phyloP scores from a whole-genome alignment of 345 rosid species.

The Pistacia atlantica region DNA sequence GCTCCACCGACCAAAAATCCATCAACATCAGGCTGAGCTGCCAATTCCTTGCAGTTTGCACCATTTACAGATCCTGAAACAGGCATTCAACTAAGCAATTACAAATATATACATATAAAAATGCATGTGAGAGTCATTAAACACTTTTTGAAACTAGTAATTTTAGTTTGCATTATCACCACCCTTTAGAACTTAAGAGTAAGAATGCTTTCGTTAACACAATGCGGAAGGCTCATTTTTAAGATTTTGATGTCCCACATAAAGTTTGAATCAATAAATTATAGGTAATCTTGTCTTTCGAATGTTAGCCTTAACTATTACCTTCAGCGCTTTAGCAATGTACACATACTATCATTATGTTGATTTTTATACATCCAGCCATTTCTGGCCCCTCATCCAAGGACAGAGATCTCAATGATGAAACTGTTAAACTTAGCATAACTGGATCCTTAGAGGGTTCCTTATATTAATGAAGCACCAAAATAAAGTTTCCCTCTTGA shows the following conservation, averaged over 20 bases:
- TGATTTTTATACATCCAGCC: not conserved
- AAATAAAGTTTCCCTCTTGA: not conserved
- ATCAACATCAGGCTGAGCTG: conserved; percentile 71
- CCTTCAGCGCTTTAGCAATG: too few relatives aligned
- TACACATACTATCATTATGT: too few relatives aligned
- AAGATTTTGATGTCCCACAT: not conserved
- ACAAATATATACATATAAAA: not conserved
- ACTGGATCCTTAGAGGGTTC: not conserved
- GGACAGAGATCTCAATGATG: not conserved
- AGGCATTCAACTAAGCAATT: not conserved
- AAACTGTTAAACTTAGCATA: too few relatives aligned
- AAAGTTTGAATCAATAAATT: too few relatives aligned
- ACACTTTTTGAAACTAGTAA: not conserved
- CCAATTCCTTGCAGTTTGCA: conserved; percentile 84
- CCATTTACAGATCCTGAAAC: conserved; percentile 76
- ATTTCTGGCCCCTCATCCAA: not conserved
- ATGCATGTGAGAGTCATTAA: not conserved
- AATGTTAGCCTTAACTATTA: not conserved
- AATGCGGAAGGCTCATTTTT: too few relatives aligned
- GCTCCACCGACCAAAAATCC: conserved; percentile 96
- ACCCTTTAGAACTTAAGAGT: not conserved
- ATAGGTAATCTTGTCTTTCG: too few relatives aligned
- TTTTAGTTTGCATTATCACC: not conserved
- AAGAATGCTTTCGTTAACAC: not conserved
- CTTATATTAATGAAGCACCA: not conserved